Evolutionary conservation across 805 yeast species (phyloP), one percentile per base, ranked within the genome.

Genomic region (Priceomyces fermenticarens): DNA sequence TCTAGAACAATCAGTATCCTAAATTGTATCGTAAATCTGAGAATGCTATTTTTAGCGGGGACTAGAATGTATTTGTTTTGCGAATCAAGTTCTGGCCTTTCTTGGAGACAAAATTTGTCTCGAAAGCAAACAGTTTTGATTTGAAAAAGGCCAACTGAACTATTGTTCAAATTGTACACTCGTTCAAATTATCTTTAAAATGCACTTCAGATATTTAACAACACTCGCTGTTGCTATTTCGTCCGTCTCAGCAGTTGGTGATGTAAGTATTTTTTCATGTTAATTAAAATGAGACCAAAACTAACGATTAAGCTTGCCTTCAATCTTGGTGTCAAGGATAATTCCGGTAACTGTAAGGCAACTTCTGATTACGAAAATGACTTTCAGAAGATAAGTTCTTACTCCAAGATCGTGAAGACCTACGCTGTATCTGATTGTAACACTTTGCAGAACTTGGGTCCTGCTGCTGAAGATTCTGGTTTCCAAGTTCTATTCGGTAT

Each of bases 371-470:
- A 81, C 68, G 75, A 73, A 53, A 51, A 66, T 36, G 97, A 90
- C 60, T 74, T 91, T 51, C 70, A 72, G 16, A 62, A 70, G 29
- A 67, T 91, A 52, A 67, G 78, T 39, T 52, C 70, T 35, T 79
- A 85, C 70, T 67, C 93, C 31, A 67, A 70, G 46, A 76, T 77
- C 38, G 79, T 91, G 53, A 87, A 90, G 67, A 85, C 91, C 30
- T 91, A 88, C 62, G 93, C 97, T 25, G 89, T 85, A 36, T 83
- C 95, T n/a, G 95, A 88, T 66, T 91, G 97, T 76, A 83, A 89
- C 77, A 86, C 97, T 44, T 75, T 91, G 58, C 78, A 84, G 68
- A 73, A 73, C 57, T 71, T 91, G 50, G 96, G 89, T 42, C 96
- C 97, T 35, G 96, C 88, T 46, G 88, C 87, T 40, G 90, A 83